Evolutionary conservation across 1,139 yeast species (phyloP), one percentile per base, ranked within the genome.

Genomic region (Saccharomyces hybrid): DNA sequence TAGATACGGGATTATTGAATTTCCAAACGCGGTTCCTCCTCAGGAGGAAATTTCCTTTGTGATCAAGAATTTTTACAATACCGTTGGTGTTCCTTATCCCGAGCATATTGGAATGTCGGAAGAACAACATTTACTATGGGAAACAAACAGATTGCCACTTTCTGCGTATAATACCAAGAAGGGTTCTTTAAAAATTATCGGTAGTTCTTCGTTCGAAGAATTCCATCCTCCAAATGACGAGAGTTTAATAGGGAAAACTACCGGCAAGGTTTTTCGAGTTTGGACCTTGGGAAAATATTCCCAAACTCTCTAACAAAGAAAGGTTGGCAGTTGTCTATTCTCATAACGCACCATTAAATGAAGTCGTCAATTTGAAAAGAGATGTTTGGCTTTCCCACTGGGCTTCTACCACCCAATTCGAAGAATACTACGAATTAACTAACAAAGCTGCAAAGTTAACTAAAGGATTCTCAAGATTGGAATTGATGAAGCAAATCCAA

Each of bases 301-400:
- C 66, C n/a, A 79, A 91, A 1, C 79, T 75, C 61, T 58, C 57
- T 14, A 68, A 81, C 1, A 61, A 74, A 44, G 65, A 73, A 21
- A 79, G 82, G 14, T 70, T 85, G 67, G 78, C 80, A 1, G 70
- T 90, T 47, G 72, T 82, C 51, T 91, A 80, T 71, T 82, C 80
- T 55, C 88, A 82, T 69, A 83, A 86, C 63, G 68, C 74, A 49
- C 95, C 98, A 9, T 67, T 90, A 58, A 73, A 82, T 12, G 78
- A 78, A 59, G 87, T 83, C 11, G 76, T 78, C 59, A 77, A 74
- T 57, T 76, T 89, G 58, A 75, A 81, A 60, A 81, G 98, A 69
- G 87, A 88, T 50, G 72, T 88, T 51, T 91, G 98, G 97, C 78
- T 90, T 53, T 83, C 88, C 1, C 90, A 85, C 63, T 83, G 87